phyloP scores from a whole-genome alignment of 2,329 filamentous ascomycete species.

The Neophaeococcomyces mojaviensis region DNA sequence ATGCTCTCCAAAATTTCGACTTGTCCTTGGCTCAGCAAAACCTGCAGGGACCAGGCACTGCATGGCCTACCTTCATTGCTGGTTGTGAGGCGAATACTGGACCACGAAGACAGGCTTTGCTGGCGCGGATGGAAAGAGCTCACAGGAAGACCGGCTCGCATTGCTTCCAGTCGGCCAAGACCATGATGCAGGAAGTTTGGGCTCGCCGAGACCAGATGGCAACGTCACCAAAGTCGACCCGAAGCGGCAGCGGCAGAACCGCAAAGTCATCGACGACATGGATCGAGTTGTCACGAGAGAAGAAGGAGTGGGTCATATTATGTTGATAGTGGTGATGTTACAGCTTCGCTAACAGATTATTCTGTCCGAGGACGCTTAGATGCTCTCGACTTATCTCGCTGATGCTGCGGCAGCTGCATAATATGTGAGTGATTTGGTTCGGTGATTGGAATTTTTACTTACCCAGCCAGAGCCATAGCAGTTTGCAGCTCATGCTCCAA shows the following conservation, averaged over 20 bases:
- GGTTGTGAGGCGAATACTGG: constrained; percentile 32
- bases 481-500: constrained; percentile 27
- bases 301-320: constrained; percentile 26
- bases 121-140: constrained; percentile 24
- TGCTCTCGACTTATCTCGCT: constrained; percentile 9
- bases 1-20: constrained; percentile 28
- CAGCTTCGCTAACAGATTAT: constrained; percentile 4
- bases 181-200: constrained; percentile 27
- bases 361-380: constrained; percentile 2
- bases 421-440: background rate
- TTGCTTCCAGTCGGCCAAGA: constrained; percentile 22
- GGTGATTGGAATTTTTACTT: background rate
- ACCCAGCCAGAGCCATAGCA: constrained; percentile 15
- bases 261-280: constrained; percentile 19
- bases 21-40: constrained; percentile 13
- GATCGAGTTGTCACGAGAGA: constrained; percentile 24
- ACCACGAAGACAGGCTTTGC: constrained; percentile 20
- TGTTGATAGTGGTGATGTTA: constrained; percentile 16
- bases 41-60: constrained; percentile 25
- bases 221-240: background rate
- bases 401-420: constrained; percentile 6
- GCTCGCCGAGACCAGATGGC: constrained; percentile 22
- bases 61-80: constrained; percentile 36
- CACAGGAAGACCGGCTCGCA: constrained; percentile 23
- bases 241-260: background rate